Evolutionary conservation across 768 basidiomycete genomes (phyloP).

Genomic region (Panus rudis): DNA sequence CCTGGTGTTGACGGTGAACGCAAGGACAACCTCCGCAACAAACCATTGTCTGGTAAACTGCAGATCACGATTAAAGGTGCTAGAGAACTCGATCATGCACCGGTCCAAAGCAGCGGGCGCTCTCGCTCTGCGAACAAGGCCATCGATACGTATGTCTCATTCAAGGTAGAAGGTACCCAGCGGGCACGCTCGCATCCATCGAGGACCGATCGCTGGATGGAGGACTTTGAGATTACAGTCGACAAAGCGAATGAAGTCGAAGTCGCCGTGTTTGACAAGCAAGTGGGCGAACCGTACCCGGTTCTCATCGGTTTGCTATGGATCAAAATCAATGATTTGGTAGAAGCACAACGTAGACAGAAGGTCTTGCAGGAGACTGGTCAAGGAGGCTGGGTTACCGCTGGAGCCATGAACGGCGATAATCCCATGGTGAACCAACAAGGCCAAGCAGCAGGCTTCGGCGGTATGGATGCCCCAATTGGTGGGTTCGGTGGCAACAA

Average conservation of each 20-base stretch:
- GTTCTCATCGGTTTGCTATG: slow-evolving; percentile 92
- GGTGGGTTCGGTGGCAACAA: slow-evolving; percentile 20
- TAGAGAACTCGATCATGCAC: slow-evolving; percentile 92
- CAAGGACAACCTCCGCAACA: slow-evolving; percentile 89
- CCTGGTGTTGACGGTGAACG: slow-evolving; percentile 73
- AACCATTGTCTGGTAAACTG: slow-evolving; percentile 89
- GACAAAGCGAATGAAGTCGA: slow-evolving; percentile 99
- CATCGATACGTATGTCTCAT: slow-evolving; percentile 82
- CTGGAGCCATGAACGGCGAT: slow-evolving; percentile 77
- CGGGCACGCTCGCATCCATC: slow-evolving; percentile 88
- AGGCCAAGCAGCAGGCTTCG: slow-evolving; percentile 41
- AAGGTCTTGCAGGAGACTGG: slow-evolving; percentile 82
- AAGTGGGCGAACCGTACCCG: slow-evolving; percentile 70
- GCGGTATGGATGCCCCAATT: slow-evolving; percentile 37
- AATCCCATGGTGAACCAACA: slow-evolving; percentile 36
- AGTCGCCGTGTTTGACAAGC: slow-evolving; percentile 91
- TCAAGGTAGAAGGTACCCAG: slow-evolving; percentile 95
- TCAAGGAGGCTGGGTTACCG: slow-evolving; percentile 95
- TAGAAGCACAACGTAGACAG: slow-evolving; percentile 87
- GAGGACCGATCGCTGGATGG: slow-evolving; percentile 94
- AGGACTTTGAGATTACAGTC: slow-evolving; percentile 92
- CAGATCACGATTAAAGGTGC: slow-evolving; percentile 85
- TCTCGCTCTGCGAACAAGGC: slow-evolving; percentile 77
- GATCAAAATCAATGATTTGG: slow-evolving; percentile 89
- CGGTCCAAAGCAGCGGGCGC: slow-evolving; percentile 51